Evolutionary conservation across 148 eudicot genomes (phyloP).

Genomic region (Cornus kousa): DNA sequence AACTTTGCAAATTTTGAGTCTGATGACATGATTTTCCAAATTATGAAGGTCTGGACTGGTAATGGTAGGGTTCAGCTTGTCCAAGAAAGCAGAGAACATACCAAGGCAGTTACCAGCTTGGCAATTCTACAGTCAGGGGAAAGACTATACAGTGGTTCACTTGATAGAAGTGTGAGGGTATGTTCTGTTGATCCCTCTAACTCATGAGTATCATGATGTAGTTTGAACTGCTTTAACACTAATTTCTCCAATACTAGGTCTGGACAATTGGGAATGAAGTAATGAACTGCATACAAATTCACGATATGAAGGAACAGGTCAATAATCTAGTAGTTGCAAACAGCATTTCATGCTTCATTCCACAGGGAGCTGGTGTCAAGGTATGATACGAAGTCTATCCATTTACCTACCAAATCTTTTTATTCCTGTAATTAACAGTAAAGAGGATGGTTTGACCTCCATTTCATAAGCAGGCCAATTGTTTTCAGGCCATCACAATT

Average conservation of each 20-base stretch:
- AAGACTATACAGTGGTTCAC: conserved; percentile 49
- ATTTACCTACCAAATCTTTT: not conserved
- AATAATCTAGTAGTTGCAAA: conserved; percentile 40
- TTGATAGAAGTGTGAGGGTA: conserved; percentile 52
- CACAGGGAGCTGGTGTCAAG: conserved; percentile 55
- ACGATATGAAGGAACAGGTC: conserved; percentile 55
- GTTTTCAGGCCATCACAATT: not conserved
- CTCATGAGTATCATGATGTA: not conserved
- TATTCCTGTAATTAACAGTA: not conserved
- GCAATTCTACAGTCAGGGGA: conserved; percentile 27
- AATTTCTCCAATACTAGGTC: conserved; percentile 24
- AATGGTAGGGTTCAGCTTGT: conserved; percentile 26
- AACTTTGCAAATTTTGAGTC: not conserved
- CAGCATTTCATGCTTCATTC: conserved; percentile 43
- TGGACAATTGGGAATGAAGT: conserved; percentile 38
- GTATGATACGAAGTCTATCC: conserved; percentile 11
- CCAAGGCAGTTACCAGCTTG: conserved; percentile 46
- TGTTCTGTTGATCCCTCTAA: conserved; percentile 3
- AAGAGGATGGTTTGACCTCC: not conserved
- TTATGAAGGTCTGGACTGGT: conserved; percentile 38
- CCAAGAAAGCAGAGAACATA: conserved; percentile 43
- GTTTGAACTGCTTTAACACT: not conserved
- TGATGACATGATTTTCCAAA: conserved; percentile 3
- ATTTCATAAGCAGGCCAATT: not conserved
- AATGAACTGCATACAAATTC: conserved; percentile 37